phyloP scores from a whole-genome alignment of 2,329 filamentous ascomycete genomes.

The Exophiala viscosa region DNA sequence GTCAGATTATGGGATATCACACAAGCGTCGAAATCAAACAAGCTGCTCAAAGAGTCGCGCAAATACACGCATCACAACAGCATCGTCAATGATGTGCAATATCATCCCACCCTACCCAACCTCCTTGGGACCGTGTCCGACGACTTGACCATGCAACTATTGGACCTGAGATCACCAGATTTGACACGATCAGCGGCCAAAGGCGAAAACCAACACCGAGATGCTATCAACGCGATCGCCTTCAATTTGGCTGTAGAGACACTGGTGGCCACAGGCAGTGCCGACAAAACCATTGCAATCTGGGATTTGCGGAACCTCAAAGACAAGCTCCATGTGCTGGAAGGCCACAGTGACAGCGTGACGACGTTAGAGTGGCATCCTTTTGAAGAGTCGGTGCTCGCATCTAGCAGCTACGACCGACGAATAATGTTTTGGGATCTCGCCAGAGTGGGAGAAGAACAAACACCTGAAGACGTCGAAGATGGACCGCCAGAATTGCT shows the following conservation, averaged over 20 bases:
- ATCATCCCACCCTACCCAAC: slow-evolving; percentile 79
- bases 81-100: slow-evolving; percentile 95
- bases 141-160: slow-evolving; percentile 85
- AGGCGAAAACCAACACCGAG: slow-evolving; percentile 71
- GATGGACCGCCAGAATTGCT: slow-evolving; percentile 94
- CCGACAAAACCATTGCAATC: slow-evolving; percentile 89
- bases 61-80: slow-evolving; percentile 84
- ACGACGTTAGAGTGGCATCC: slow-evolving; percentile 95
- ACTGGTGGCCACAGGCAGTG: slow-evolving; percentile 85
- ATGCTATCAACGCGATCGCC: slow-evolving; percentile 92
- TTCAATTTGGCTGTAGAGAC: slow-evolving; percentile 93
- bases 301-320: slow-evolving; percentile 94
- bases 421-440: slow-evolving; percentile 97
- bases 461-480: slow-evolving; percentile 88
- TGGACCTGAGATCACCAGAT: slow-evolving; percentile 72
- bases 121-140: slow-evolving; percentile 93
- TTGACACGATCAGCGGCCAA: slow-evolving; percentile 62
- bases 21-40: slow-evolving; percentile 66
- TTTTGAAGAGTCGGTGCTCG: slow-evolving; percentile 79
- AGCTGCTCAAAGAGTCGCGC: slow-evolving; percentile 65
- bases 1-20: slow-evolving; percentile 91
- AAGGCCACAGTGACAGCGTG: slow-evolving; percentile 83
- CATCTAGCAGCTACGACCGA: slow-evolving; percentile 87
- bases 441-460: slow-evolving; percentile 86
- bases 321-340: slow-evolving; percentile 81